Evolutionary conservation across 1,139 yeast species (phyloP).

Genomic region (Magnusiomyces clavatus): DNA sequence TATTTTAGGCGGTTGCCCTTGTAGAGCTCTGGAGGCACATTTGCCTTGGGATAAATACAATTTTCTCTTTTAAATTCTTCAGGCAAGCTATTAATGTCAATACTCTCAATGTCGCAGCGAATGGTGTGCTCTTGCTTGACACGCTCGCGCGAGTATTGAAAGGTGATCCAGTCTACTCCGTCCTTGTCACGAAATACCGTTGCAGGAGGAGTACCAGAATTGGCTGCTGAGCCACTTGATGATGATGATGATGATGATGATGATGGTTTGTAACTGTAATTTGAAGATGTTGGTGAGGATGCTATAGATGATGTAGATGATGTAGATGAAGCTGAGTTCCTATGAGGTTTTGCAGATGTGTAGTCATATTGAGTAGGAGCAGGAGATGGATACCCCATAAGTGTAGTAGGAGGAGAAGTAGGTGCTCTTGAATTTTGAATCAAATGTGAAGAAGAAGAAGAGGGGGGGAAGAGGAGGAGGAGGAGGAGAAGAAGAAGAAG

Average conservation of each 20-base stretch:
- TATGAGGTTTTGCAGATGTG: too few species aligned
- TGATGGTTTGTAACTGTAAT: not conserved
- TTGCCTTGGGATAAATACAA: constrained; percentile 41
- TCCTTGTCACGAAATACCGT: constrained; percentile 25
- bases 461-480: too few species aligned
- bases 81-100: constrained; percentile 25
- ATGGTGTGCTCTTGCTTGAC: constrained; percentile 27
- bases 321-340: constrained; percentile 5
- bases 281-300: not conserved
- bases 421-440: too few species aligned
- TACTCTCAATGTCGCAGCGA: constrained; percentile 31
- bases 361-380: too few species aligned
- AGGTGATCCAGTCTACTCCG: constrained; percentile 33
- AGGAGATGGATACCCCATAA: too few species aligned
- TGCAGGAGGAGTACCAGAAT: constrained; percentile 18
- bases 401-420: too few species aligned
- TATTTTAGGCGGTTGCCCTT: constrained; percentile 39
- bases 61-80: constrained; percentile 33
- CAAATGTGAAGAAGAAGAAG: too few species aligned
- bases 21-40: constrained; percentile 35
- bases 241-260: constrained; percentile 3
- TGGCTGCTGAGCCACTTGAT: not conserved
- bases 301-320: constrained; percentile 1
- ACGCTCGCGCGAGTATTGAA: constrained; percentile 31
- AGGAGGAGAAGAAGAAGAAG: too few species aligned